Evolutionary conservation across 148 eudicot species (phyloP), one percentile per base, ranked within the genome.

Genomic region (Cornus suecica): DNA sequence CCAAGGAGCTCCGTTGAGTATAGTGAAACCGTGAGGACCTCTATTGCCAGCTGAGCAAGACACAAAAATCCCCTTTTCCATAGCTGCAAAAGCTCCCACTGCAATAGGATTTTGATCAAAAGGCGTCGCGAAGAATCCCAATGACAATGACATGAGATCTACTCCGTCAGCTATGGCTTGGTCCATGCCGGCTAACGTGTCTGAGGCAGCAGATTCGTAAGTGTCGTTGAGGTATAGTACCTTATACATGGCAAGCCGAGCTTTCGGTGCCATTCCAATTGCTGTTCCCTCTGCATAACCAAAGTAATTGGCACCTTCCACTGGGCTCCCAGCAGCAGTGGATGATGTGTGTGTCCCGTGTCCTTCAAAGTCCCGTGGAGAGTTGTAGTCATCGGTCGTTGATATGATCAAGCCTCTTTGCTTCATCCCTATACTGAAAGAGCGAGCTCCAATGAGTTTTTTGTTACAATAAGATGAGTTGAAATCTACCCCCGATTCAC

Each of bases 341-440:
- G 91, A 86, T 4, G 91, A 80, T 0, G 87, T 87, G 63, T 86
- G 93, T 0, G 91, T 82, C 10, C 89, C 88, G 23, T 90, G 93
- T 1, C 89, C 91, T 0, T 32, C 9, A 0, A 1, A 23, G 60
- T 88, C 90, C 69, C 86, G 78, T n/a, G 85, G 79, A 24, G 85
- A 75, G 28, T 79, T 76, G n/a, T 60, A 82, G 48, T 76, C 83
- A 9, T 75, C 61, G 4, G 51, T 70, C 37, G 20, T 69, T 16
- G 74, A 64, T 34, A 67, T 65, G 73, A 54, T 73, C 6, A 41
- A 31, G 29, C 51, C 68, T 29, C 3, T 76, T 6, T 77, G 58
- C 45, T 18, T 51, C 65, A 71, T 14, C 30, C 77, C 60, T 34
- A 64, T 23, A 65, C 72, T 69, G 45, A 82, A 56, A 18, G 62